These are phyloP conservation scores for Claviceps sp. DNA, from an alignment of 2,329 filamentous ascomycete genomes.

Conservation along the genomic window DNA sequence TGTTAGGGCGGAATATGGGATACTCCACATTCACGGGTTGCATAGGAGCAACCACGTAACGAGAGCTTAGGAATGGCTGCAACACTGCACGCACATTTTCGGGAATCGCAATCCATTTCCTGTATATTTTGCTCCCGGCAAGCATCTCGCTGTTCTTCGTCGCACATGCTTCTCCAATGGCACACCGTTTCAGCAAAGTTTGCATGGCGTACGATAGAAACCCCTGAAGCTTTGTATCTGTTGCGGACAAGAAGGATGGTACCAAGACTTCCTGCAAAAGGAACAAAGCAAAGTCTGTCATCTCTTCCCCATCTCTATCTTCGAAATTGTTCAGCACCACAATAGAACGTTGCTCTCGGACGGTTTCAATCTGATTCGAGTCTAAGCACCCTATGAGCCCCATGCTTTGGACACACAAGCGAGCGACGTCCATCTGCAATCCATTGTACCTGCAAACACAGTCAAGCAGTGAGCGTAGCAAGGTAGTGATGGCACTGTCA, in stretches of 20 bases:
- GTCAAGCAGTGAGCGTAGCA: slow-evolving; percentile 72
- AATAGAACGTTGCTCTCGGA: slow-evolving; percentile 67
- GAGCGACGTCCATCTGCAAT: slow-evolving; percentile 50
- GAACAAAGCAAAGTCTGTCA: slow-evolving; percentile 73
- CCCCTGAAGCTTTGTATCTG: slow-evolving; percentile 75
- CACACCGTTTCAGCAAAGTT: slow-evolving; percentile 66
- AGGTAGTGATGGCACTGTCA: slow-evolving; percentile 54
- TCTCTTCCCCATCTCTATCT: slow-evolving; percentile 60
- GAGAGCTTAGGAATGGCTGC: slow-evolving; percentile 78
- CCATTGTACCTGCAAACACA: slow-evolving; percentile 70
- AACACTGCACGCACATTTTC: slow-evolving; percentile 67
- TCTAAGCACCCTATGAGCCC: slow-evolving; percentile 87
- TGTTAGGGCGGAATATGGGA: slow-evolving; percentile 59
- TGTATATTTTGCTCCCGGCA: slow-evolving; percentile 47
- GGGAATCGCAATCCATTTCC: slow-evolving; percentile 67
- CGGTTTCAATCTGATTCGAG: slow-evolving; percentile 72
- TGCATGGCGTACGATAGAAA: slow-evolving; percentile 94
- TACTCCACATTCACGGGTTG: slow-evolving; percentile 47
- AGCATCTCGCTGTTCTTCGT: slow-evolving; percentile 24
- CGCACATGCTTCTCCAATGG: slow-evolving; percentile 47
- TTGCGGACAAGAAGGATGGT: slow-evolving; percentile 80
- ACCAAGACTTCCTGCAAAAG: slow-evolving; percentile 79
- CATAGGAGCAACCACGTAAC: slow-evolving; percentile 59
- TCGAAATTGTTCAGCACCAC: slow-evolving; percentile 82
- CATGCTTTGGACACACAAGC: slow-evolving; percentile 67